phyloP scores from a whole-genome alignment of 2,329 filamentous ascomycete genomes.

The Aschersonia sp. region DNA sequence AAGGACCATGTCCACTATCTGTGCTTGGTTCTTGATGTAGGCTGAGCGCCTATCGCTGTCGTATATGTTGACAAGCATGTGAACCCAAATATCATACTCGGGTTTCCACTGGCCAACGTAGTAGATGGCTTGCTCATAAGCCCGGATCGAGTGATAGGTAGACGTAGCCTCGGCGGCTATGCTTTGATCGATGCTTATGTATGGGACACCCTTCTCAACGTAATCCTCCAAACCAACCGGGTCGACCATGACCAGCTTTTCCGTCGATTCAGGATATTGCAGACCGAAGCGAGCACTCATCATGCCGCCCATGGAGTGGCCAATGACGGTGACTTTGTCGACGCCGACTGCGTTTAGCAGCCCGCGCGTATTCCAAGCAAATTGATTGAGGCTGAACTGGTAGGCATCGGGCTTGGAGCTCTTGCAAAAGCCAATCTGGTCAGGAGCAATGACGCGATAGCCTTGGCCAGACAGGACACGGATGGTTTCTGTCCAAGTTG shows the following conservation, averaged over 20 bases:
- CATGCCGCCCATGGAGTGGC: slow-evolving; percentile 43
- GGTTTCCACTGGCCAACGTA: slow-evolving; percentile 32
- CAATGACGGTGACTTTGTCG: slow-evolving; percentile 29
- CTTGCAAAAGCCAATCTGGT: slow-evolving; percentile 44
- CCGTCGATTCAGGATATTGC: slow-evolving; percentile 29
- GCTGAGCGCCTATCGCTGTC: slow-evolving; percentile 23
- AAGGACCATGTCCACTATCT: slow-evolving; percentile 39
- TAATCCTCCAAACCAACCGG: slow-evolving; percentile 42
- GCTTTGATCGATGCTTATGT: slow-evolving; percentile 24
- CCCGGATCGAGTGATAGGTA: slow-evolving; percentile 27
- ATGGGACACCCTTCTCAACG: slow-evolving; percentile 32
- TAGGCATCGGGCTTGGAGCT: slow-evolving; percentile 35
- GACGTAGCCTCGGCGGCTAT: slow-evolving; percentile 22
- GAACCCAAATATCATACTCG: slow-evolving; percentile 38
- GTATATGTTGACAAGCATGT: slow-evolving; percentile 39
- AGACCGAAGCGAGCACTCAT: slow-evolving; percentile 34
- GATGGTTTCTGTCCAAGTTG: slow-evolving; percentile 37
- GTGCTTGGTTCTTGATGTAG: slow-evolving; percentile 33
- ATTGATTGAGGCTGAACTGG: slow-evolving; percentile 36
- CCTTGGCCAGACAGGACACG: slow-evolving; percentile 23
- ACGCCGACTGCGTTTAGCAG: slow-evolving; percentile 29
- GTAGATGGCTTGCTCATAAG: slow-evolving; percentile 32
- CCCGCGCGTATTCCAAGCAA: slow-evolving; percentile 34
- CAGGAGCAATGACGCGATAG: slow-evolving; percentile 37
- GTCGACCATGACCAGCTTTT: slow-evolving; percentile 32